phyloP scores from a whole-genome alignment of 23 red algal genomes.

The Agarophyton chilense region DNA sequence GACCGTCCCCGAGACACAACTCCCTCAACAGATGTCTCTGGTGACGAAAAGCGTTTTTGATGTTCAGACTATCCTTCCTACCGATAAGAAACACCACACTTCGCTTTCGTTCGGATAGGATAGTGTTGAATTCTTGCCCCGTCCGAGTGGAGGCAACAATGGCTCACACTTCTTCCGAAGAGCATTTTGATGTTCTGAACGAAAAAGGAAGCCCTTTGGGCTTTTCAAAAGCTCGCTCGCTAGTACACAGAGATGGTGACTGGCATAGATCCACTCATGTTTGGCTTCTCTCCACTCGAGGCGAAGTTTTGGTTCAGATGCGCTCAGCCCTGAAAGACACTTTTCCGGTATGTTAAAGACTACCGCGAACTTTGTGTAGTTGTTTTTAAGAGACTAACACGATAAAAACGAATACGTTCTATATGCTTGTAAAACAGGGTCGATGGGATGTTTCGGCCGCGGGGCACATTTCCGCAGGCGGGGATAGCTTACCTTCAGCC shows the following conservation, averaged over 20 bases:
- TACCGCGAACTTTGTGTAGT: background rate
- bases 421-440: background rate
- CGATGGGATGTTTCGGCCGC: conserved; percentile 92
- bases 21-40: background rate
- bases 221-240: conserved; percentile 56
- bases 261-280: conserved; percentile 93
- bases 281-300: conserved; percentile 54
- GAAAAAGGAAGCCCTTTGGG: conserved; percentile 48
- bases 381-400: background rate
- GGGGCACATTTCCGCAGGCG: conserved; percentile 89
- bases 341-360: conserved; percentile 59
- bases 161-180: conserved; percentile 1
- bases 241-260: conserved; percentile 85
- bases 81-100: background rate
- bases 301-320: conserved; percentile 70
- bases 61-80: background rate
- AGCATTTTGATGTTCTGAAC: conserved; percentile 77
- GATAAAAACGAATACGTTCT: background rate
- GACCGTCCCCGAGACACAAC: background rate
- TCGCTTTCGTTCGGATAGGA: background rate
- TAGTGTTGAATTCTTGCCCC: background rate
- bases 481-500: conserved; percentile 50
- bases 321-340: conserved; percentile 81
- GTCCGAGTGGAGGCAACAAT: background rate
- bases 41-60: background rate